Base-by-base conservation (phyloP, 345 rosid genomes). In the Eucalyptus cladocalyx region DNA sequence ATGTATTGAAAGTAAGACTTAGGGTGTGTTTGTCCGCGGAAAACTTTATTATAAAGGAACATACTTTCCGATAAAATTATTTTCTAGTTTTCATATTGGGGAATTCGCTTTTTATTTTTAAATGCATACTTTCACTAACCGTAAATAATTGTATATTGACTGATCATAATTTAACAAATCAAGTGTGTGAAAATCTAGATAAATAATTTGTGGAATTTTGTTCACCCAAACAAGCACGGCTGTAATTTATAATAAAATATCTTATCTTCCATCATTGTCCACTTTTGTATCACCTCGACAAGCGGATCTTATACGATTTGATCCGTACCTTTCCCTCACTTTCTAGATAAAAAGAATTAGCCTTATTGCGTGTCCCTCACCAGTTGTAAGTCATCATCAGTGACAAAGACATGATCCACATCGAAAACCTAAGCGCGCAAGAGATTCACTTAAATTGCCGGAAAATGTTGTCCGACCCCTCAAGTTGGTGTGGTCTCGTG, bases 11-110 rank as follows among this genome's bases (percentile, higher is more conserved):
- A 19, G 26, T 18, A 34, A 72, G 43, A 18, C 24, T 34, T 3
- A 18, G 2, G 24, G 2, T 17, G 43, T 34, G 81, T 72, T 72
- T 72, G 4, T 11, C 7, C 6, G 1, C 0, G 5, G 3, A 10
- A 34, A 72, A 72, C 14, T 34, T 72, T 6, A 10, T 72, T 1
- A 18, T 10, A 10, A 18, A 72, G 10, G 3, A 37, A 18, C 6
- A 10, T 34, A 19, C 13, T 17, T 19, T 18, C 1, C 4, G 4
- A 5, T 4, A 69, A 69, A 69, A 69, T 34, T 10, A 69, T 34
- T 9, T 34, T 69, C 7, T 19, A 17, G 5, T 1, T 76, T 76
- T 37, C 13, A 37, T 43, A 23, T 5, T 34, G 6, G 80, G 12
- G 43, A 69, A 18, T 69, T 18, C 3, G 1, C 19, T 34, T 34